A percentile compares a stretch with the other conserved stretches of the same genome.
These are phyloP conservation scores for Dissophora globulifera DNA, from an alignment of 192 early-diverging fungal species.

Conservation along the genomic window DNA sequence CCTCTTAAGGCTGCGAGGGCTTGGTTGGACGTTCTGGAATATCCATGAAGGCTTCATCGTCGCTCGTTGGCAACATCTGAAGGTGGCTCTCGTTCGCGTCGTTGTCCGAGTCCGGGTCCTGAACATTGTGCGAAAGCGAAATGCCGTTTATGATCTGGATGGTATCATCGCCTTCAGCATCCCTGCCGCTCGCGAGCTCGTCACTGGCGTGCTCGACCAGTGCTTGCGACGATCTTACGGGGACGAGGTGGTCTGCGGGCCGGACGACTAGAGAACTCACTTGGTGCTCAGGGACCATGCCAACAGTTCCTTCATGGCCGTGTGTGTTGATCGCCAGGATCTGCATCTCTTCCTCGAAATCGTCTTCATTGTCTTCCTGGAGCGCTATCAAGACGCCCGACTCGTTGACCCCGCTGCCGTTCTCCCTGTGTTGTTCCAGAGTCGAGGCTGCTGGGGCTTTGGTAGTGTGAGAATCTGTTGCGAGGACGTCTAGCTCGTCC, in stretches of 20 bases:
- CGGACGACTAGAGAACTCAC: neutral
- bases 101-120: too few relatives aligned
- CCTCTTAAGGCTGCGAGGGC: too few relatives aligned
- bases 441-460: neutral
- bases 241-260: neutral
- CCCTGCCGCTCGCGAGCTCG: neutral
- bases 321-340: too few relatives aligned
- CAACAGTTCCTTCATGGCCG: neutral
- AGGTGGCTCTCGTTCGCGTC: conserved; percentile 14
- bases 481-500: too few relatives aligned
- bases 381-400: conserved; percentile 28
- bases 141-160: conserved; percentile 18
- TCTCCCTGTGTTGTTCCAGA: neutral
- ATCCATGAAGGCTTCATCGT: too few relatives aligned
- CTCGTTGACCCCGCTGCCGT: neutral
- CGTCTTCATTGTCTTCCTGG: conserved; percentile 3
- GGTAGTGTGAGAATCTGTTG: too few relatives aligned
- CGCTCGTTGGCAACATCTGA: conserved; percentile 1
- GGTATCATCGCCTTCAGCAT: neutral
- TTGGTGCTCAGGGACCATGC: conserved; percentile 12
- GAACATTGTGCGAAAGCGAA: too few relatives aligned
- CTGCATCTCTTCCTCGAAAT: neutral
- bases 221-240: neutral
- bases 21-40: too few relatives aligned
- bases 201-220: neutral